Conservation (phyloP, 2,329 filamentous ascomycete genomes). For the Colletotrichum scovillei region DNA sequence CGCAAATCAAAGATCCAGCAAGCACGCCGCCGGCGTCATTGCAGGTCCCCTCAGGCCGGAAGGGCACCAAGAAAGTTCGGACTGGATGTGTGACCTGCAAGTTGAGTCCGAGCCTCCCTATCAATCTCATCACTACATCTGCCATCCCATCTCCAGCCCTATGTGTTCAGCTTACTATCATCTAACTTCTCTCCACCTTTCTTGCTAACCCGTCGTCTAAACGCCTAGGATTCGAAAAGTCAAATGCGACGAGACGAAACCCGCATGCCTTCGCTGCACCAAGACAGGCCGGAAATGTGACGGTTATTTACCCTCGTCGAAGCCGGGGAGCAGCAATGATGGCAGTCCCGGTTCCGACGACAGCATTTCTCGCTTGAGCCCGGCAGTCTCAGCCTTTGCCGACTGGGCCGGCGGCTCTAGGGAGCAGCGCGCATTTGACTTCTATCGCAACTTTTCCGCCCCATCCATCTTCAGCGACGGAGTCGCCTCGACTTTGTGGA, state of each 20-base stretch:
- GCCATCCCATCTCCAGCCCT: background rate
- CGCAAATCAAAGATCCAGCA: conserved; percentile 15
- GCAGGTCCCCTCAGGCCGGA: conserved; percentile 42
- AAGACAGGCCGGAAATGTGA: conserved; percentile 68
- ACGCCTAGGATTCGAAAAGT: conserved; percentile 61
- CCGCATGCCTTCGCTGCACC: conserved; percentile 62
- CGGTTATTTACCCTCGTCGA: conserved; percentile 55
- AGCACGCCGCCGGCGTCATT: conserved; percentile 13
- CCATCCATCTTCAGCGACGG: conserved; percentile 51
- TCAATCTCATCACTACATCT: background rate
- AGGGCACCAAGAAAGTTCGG: conserved; percentile 58
- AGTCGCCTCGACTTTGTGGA: conserved; percentile 57
- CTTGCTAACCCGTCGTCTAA: background rate
- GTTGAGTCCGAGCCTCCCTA: conserved; percentile 48
- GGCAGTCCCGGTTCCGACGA: conserved; percentile 30
- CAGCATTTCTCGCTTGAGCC: conserved; percentile 25
- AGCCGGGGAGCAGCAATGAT: conserved; percentile 35
- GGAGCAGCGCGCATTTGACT: conserved; percentile 45
- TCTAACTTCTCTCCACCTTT: background rate
- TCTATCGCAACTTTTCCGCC: conserved; percentile 49
- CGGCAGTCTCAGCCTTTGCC: conserved; percentile 6
- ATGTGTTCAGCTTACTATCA: background rate
- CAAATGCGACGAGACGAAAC: conserved; percentile 68
- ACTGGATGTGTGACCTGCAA: conserved; percentile 68
- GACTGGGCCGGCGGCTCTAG: conserved; percentile 8